Base-by-base conservation (phyloP, 2,329 filamentous ascomycete species). In the Pseudocercospora musae region DNA sequence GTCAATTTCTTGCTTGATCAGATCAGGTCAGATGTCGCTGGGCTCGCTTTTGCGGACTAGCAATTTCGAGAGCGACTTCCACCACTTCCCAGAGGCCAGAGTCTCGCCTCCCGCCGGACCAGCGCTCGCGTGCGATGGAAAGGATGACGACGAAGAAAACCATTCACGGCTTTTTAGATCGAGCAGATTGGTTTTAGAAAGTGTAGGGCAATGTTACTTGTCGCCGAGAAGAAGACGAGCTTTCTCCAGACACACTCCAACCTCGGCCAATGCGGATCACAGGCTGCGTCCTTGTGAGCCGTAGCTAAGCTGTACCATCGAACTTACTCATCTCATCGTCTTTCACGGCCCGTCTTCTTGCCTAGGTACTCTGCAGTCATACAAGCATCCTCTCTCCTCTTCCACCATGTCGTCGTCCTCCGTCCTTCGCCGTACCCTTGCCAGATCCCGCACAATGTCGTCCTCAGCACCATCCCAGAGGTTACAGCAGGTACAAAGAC, bases 401-500 rank as follows among this genome's bases (percentile, higher is more conserved):
- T 29, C 15, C 11, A 62, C 37, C 15, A 69, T 69, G 67, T 64
- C 64, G 50, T 68, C 68, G 21, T 60, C 67, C 52, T 60, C 49
- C 13, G 13, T 65, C 52, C 60, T 69, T 49, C 70, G 69, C 58
- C 70, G 69, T 23, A 60, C 68, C 23, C 40, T 67, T 61, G 60
- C 60, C 54, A 61, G 56, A 63, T 55, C 58, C 25, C 44, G 53
- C 58, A 65, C 66, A 62, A 68, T 71, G 64, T 67, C 68, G 8
- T 65, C 68, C 31, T 65, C 68, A 21, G 59, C 62, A 31, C 66
- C 69, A 11, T 62, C 66, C 40, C 68, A 73, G 67, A 66, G 70
- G 31, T 66, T 72, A 37, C 66, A 68, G 37, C 54, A 62, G 53
- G 59, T 72, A 18, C 69, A 71, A 50, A 69, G 74, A 33, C 72